These are phyloP conservation scores for Suillus decipiens DNA, from an alignment of 768 basidiomycete genomes.

Conservation along the genomic window DNA sequence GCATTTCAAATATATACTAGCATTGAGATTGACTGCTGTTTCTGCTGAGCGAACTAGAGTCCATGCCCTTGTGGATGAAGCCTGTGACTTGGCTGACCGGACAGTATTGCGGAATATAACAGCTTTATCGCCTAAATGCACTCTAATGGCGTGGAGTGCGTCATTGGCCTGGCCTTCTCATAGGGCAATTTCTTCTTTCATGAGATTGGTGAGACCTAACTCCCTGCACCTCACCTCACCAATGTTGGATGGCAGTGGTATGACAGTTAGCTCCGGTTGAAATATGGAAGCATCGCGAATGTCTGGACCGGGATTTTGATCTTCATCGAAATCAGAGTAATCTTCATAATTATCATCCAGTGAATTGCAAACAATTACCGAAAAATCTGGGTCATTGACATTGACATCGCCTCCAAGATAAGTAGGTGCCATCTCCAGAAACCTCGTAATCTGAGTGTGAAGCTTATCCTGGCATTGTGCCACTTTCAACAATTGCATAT, in stretches of 20 bases:
- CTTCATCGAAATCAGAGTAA: background rate
- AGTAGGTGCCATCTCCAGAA: background rate
- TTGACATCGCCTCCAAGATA: background rate
- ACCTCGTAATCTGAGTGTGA: background rate
- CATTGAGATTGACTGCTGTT: conserved; percentile 5
- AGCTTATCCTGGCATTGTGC: background rate
- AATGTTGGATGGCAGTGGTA: conserved; percentile 7
- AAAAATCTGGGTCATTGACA: background rate
- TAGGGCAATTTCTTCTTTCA: conserved; percentile 14
- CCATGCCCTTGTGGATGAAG: background rate
- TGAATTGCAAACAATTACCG: background rate
- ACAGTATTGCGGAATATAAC: conserved; percentile 7
- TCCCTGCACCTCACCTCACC: background rate
- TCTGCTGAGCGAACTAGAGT: background rate
- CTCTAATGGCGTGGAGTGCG: conserved; percentile 12
- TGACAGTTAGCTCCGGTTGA: background rate
- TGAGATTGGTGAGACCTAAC: background rate
- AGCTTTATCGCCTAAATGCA: conserved; percentile 15
- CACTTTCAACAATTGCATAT: conserved; percentile 1
- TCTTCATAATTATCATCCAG: background rate
- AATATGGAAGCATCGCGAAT: background rate
- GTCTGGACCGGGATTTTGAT: background rate
- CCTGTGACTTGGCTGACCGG: conserved; percentile 5
- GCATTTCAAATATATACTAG: conserved; percentile 1
- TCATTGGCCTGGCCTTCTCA: conserved; percentile 20